phyloP scores from a whole-genome alignment of 805 yeast species.

The Sungouiozyma ichnusensis region DNA sequence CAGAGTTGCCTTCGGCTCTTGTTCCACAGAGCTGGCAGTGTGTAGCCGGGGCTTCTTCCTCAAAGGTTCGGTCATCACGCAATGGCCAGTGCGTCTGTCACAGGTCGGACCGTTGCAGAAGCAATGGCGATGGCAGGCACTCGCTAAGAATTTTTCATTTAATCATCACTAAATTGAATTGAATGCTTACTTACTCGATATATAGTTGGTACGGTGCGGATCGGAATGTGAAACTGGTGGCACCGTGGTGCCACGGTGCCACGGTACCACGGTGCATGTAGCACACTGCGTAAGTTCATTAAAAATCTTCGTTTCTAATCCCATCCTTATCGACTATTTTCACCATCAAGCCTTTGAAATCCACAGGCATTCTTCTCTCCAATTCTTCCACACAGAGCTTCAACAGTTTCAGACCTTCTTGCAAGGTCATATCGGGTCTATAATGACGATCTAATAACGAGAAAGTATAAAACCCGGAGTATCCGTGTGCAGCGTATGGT shows the following conservation, averaged over 20 bases:
- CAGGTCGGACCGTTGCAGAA: too few species aligned
- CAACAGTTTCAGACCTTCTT: conserved; percentile 70
- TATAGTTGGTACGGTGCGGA: too few species aligned
- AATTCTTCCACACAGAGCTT: conserved; percentile 69
- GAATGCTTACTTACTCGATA: not conserved
- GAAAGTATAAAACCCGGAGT: conserved; percentile 91
- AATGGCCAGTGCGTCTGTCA: too few species aligned
- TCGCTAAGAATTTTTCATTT: not conserved
- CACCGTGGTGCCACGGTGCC: too few species aligned
- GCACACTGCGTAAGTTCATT: conserved; percentile 7
- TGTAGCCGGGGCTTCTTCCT: not conserved
- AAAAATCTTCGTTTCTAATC: conserved; percentile 33
- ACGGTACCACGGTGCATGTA: too few species aligned
- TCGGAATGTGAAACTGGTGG: too few species aligned
- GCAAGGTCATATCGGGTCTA: conserved; percentile 59
- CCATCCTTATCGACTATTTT: conserved; percentile 60
- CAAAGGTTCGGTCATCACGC: not conserved
- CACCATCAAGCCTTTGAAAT: conserved; percentile 76
- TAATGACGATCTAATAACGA: conserved; percentile 88
- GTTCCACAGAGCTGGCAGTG: conserved; percentile 3
- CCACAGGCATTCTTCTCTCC: conserved; percentile 60
- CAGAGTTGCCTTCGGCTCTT: conserved; percentile 36
- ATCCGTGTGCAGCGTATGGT: conserved; percentile 97
- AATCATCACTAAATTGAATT: not conserved
- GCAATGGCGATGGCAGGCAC: too few species aligned